These are phyloP conservation scores for Sabuloglossum arenarium DNA, from an alignment of 495 filamentous ascomycete species.

Conservation along the genomic window DNA sequence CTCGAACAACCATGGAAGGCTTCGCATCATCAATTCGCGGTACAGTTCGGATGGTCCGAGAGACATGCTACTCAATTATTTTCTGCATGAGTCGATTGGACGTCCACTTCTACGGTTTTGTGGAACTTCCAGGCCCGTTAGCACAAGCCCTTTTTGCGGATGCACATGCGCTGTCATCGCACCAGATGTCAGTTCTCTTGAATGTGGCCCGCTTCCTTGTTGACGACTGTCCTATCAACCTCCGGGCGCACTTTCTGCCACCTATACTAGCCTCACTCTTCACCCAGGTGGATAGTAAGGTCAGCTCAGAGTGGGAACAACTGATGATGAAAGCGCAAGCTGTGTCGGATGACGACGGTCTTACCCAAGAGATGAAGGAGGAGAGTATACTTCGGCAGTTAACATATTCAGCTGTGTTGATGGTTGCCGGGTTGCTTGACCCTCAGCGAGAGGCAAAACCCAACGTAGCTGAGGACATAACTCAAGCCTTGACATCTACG, in stretches of 20 bases:
- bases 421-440: conserved; percentile 75
- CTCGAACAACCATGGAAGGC: conserved; percentile 76
- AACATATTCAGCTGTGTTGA: conserved; percentile 74
- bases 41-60: conserved; percentile 68
- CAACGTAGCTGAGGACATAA: not conserved
- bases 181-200: conserved; percentile 78
- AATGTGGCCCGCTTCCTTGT: conserved; percentile 74
- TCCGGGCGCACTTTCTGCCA: conserved; percentile 63
- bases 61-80: conserved; percentile 81
- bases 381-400: conserved; percentile 91
- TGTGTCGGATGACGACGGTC: conserved; percentile 33
- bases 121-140: conserved; percentile 64
- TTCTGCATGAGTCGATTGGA: conserved; percentile 82
- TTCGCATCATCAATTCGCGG: conserved; percentile 84
- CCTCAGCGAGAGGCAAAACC: conserved; percentile 35
- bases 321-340: conserved; percentile 41
- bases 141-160: conserved; percentile 70
- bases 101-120: conserved; percentile 71
- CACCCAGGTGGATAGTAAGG: conserved; percentile 65
- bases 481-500: not conserved
- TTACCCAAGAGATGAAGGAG: conserved; percentile 93
- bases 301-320: conserved; percentile 61
- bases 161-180: conserved; percentile 65
- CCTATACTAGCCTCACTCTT: conserved; percentile 69
- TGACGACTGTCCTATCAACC: conserved; percentile 66